These are phyloP conservation scores for Leccinum truebloodii DNA, from an alignment of 768 basidiomycete species.

Conservation along the genomic window DNA sequence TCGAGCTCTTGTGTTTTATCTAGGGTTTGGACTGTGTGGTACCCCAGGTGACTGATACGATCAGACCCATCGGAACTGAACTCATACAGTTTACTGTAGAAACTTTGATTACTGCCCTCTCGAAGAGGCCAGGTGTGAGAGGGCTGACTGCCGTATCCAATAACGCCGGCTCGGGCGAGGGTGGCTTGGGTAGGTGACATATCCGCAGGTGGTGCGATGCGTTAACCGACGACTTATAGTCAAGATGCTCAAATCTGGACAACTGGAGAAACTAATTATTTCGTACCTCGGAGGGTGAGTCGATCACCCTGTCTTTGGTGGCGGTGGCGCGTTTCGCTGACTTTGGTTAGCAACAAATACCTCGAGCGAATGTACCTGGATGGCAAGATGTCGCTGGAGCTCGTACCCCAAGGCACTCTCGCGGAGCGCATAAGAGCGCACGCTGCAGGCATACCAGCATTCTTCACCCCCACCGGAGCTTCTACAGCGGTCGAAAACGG, in stretches of 20 bases:
- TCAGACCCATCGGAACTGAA: not conserved
- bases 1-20: not conserved
- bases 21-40: conserved; percentile 89
- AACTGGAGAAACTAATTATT: conserved; percentile 79
- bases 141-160: conserved; percentile 82
- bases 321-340: not conserved
- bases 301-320: not conserved
- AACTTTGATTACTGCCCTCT: conserved; percentile 74
- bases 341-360: conserved; percentile 64
- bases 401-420: conserved; percentile 90
- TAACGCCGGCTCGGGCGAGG: conserved; percentile 72
- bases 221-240: conserved; percentile 40
- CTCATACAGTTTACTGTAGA: conserved; percentile 42
- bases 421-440: conserved; percentile 86
- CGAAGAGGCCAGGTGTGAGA: conserved; percentile 66
- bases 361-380: conserved; percentile 79
- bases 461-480: conserved; percentile 87
- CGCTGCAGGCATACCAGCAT: conserved; percentile 90
- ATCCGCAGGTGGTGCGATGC: not conserved
- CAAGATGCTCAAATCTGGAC: conserved; percentile 67
- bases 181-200: conserved; percentile 57
- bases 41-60: conserved; percentile 60
- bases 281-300: conserved; percentile 83
- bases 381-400: conserved; percentile 80
- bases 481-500: conserved; percentile 77